Evolutionary conservation across 805 yeast genomes (phyloP).

Genomic region (Kodamaea kakaduensis): DNA sequence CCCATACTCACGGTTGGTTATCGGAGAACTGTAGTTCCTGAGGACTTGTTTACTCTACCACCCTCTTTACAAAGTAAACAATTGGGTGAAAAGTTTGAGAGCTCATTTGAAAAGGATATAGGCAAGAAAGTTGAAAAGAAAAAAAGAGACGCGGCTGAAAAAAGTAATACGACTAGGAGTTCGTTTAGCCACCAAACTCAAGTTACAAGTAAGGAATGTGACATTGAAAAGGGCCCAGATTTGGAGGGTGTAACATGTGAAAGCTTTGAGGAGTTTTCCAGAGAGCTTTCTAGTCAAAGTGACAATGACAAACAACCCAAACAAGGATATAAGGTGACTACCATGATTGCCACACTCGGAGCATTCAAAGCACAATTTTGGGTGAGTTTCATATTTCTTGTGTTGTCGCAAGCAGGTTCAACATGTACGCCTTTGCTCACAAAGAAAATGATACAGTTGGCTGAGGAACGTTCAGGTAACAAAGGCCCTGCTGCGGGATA

Average conservation of each 20-base stretch:
- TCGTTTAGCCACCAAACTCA: no score
- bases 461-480: conserved; percentile 23
- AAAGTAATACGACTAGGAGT: no score
- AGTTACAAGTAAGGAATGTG: no score
- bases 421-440: conserved; percentile 35
- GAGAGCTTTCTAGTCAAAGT: no score
- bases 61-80: neutral
- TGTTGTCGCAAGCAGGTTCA: conserved; percentile 22
- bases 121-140: neutral
- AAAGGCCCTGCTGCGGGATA: conserved; percentile 40
- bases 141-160: neutral
- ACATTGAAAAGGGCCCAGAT: no score
- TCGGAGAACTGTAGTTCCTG: no score
- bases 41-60: no score
- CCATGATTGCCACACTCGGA: conserved; percentile 18
- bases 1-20: no score
- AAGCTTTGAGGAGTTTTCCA: no score
- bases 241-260: no score
- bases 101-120: neutral
- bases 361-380: conserved; percentile 29
- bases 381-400: conserved; percentile 18
- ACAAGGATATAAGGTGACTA: conserved; percentile 2
- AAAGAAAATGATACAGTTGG: conserved; percentile 34
- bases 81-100: conserved; percentile 2
- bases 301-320: no score